Conservation (phyloP, 106 monocot species). For the Alisma plantagoaquatica region DNA sequence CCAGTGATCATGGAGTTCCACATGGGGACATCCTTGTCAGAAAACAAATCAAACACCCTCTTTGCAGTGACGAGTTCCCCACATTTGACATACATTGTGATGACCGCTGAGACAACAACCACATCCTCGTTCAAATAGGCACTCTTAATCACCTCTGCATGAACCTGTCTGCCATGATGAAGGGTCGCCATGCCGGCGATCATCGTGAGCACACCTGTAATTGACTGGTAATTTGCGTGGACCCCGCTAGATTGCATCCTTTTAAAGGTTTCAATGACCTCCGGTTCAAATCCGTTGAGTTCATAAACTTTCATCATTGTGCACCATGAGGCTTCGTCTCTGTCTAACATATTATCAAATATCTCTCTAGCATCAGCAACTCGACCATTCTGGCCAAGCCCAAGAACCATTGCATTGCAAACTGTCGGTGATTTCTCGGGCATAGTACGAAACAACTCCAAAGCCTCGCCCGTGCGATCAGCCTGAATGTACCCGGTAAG, state of each 20-base stretch:
- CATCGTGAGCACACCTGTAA: constrained; percentile 51
- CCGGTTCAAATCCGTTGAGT: constrained; percentile 44
- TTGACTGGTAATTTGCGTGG: constrained; percentile 29
- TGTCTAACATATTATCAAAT: constrained; percentile 37
- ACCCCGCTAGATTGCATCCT: constrained; percentile 42
- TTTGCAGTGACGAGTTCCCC: constrained; percentile 43
- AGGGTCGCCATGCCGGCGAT: constrained; percentile 54
- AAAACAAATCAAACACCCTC: constrained; percentile 37
- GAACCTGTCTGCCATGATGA: constrained; percentile 58
- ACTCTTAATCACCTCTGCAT: constrained; percentile 36
- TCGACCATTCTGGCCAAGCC: constrained; percentile 51
- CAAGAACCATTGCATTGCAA: constrained; percentile 74
- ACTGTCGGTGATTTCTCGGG: constrained; percentile 26
- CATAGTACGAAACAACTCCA: constrained; percentile 41
- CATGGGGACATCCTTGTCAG: constrained; percentile 48
- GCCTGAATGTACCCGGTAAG: constrained; percentile 57
- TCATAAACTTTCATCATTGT: constrained; percentile 63
- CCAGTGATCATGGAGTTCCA: constrained; percentile 89
- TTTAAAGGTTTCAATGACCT: constrained; percentile 37
- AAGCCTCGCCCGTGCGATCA: constrained; percentile 36
- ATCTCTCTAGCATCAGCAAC: constrained; percentile 33
- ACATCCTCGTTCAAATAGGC: constrained; percentile 36
- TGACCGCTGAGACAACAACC: constrained; percentile 47
- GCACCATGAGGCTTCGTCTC: constrained; percentile 64
- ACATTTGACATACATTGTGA: constrained; percentile 66